Conservation (phyloP, 176 grass and related monocot species). For the Triticum aestivum region DNA sequence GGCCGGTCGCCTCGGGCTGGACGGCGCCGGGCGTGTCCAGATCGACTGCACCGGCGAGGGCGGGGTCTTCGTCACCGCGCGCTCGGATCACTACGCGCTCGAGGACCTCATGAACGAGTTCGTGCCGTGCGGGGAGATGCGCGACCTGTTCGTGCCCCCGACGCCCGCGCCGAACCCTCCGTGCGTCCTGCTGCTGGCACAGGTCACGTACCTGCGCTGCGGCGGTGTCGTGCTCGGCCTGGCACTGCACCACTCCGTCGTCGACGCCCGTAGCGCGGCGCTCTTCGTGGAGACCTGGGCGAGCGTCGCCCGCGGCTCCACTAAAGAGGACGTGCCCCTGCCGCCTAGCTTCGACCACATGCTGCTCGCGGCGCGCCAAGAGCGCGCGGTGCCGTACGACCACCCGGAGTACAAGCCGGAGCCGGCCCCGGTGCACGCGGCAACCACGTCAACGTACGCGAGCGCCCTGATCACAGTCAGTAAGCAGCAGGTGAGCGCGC, state of each 20-base stretch:
- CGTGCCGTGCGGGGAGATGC: constrained; percentile 49
- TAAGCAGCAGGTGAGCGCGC: constrained; percentile 2
- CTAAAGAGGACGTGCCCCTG: not conserved
- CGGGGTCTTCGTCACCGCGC: constrained; percentile 37
- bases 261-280: constrained; percentile 41
- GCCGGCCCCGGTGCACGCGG: not conserved
- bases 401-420: constrained; percentile 64
- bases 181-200: constrained; percentile 38
- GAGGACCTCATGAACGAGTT: constrained; percentile 51
- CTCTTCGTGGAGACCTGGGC: constrained; percentile 68
- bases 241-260: constrained; percentile 49
- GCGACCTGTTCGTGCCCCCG: constrained; percentile 46
- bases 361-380: constrained; percentile 31
- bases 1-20: constrained; percentile 46
- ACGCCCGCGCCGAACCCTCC: constrained; percentile 1
- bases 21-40: constrained; percentile 35
- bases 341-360: constrained; percentile 47
- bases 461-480: constrained; percentile 39
- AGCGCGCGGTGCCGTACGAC: constrained; percentile 40
- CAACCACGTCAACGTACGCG: not conserved
- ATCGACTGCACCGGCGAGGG: constrained; percentile 72
- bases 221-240: constrained; percentile 62
- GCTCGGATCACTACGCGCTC: constrained; percentile 9
- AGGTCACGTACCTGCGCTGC: constrained; percentile 69
- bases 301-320: constrained; percentile 5